These are phyloP conservation scores for Rhodofomes roseus DNA, from an alignment of 1,284 basidiomycete genomes.

Conservation along the genomic window DNA sequence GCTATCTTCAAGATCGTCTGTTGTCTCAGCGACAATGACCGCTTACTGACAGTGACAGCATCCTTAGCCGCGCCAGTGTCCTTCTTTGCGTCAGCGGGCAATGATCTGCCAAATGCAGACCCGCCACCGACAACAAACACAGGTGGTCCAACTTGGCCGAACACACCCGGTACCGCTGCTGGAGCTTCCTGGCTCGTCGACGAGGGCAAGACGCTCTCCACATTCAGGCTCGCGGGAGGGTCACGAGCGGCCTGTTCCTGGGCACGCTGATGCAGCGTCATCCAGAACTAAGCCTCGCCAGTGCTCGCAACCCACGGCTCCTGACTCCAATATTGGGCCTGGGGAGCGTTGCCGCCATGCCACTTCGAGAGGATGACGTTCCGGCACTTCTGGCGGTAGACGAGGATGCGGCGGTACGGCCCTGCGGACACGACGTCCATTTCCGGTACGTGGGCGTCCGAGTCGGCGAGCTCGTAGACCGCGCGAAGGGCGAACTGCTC, in stretches of 20 bases:
- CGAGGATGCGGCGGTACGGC: conserved; percentile 10
- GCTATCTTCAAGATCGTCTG: not conserved
- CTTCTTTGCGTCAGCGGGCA: not conserved
- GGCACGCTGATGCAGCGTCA: not conserved
- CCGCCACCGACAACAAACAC: not conserved
- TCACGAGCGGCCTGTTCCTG: not conserved
- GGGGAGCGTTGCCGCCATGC: not conserved
- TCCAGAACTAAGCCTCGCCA: not conserved
- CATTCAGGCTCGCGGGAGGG: not conserved
- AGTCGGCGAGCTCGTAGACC: conserved; percentile 1
- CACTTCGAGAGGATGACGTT: not conserved
- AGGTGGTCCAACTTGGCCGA: too few species aligned
- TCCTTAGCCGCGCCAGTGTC: not conserved
- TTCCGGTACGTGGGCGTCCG: conserved; percentile 5
- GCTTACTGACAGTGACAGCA: too few species aligned
- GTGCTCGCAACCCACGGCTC: not conserved
- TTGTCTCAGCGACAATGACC: not conserved
- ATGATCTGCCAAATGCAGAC: not conserved
- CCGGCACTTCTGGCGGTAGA: conserved; percentile 4
- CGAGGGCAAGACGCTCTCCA: not conserved
- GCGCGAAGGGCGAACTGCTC: conserved; percentile 5
- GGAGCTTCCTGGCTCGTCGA: not conserved
- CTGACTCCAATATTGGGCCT: not conserved
- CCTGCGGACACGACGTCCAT: conserved; percentile 10
- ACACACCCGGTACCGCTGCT: too few species aligned